Percentiles rank a stretch among this genome's conserved stretches.
phyloP scores from a whole-genome alignment of 345 rosid species.

The Aquilaria yunnanensis region DNA sequence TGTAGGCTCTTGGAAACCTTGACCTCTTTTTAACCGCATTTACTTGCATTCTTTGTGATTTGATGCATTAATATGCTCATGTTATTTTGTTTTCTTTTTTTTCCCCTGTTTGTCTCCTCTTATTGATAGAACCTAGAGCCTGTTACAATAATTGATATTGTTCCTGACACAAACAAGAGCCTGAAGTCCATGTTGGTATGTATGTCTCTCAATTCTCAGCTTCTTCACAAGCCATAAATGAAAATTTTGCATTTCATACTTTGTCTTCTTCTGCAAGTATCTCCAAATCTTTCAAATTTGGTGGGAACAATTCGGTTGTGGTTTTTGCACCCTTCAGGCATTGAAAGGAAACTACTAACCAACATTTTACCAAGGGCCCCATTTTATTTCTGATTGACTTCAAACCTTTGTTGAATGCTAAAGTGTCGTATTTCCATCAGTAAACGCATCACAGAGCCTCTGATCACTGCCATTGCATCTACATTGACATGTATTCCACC shows the following conservation, averaged over 20 bases:
- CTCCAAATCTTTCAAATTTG: slow-evolving; percentile 60
- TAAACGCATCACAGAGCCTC: too few species aligned
- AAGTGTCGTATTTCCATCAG: too few species aligned
- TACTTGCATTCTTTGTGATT: background rate
- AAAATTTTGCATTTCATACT: background rate
- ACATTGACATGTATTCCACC: too few species aligned
- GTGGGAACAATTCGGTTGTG: slow-evolving; percentile 64
- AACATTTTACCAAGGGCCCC: background rate
- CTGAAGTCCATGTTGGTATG: slow-evolving; percentile 51
- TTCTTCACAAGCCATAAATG: background rate
- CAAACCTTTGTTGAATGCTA: too few species aligned
- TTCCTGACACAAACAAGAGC: slow-evolving; percentile 53
- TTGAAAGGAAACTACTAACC: background rate
- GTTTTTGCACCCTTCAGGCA: slow-evolving; percentile 53
- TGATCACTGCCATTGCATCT: too few species aligned
- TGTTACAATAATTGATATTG: slow-evolving; percentile 50
- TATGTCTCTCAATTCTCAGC: background rate
- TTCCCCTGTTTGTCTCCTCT: background rate
- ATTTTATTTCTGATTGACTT: background rate
- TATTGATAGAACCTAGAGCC: slow-evolving; percentile 42
- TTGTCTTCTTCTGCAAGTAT: slow-evolving; percentile 30
- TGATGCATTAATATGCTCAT: background rate
- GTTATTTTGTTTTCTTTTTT: background rate
- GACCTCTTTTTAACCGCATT: background rate
- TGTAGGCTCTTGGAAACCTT: slow-evolving; percentile 22